Base-by-base conservation (phyloP, 352 stramenopile genomes). In the Globisporangium solare region DNA sequence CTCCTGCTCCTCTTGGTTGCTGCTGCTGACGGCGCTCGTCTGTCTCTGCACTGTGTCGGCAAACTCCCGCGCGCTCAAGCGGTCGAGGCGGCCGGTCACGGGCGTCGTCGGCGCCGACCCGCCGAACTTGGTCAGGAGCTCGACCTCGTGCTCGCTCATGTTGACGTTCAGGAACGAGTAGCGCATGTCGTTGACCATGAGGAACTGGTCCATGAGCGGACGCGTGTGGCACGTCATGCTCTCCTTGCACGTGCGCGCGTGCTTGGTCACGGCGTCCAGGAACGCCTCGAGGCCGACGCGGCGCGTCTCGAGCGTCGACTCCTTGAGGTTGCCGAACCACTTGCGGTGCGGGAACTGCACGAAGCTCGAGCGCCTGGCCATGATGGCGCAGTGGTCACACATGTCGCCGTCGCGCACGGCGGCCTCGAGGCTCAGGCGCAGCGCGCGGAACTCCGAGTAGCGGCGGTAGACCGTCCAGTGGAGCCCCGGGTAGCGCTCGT, bases 101-200 rank as follows among this genome's bases (percentile, higher is more conserved):
- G 50, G 63, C 20, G 67, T 70, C 27, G 58, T 58, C 24, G 60
- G 56, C 3, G 43, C 20, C 10, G 72, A 67, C 4, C 42, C 27
- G 27, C 27, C 59, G 40, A 63, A 58, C 59, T 83, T 86, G 57
- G 70, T 70, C 47, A 58, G 61, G 48, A 64, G 67, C 17, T 87
- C 76, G 27, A 65, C 61, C 40, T 74, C 67, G 6, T 77, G 54
- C 42, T 89, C 79, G 54, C 71, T 83, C 79, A 91, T 89, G 58
- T 91, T 80, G 24, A 93, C 77, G 66, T 89, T 88, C 47, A 93
- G 66, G 57, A 89, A 93, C 61, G 83, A 93, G 79, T 92, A 95
- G 41, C 83, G 79, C 83, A 93, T 91, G 56, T 95, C 83, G 60
- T 88, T 88, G 17, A 92, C 80, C 76, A 92, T 88, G 47, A 95